Base-by-base conservation (phyloP, 768 basidiomycete species). In the Asterophora parasitica region DNA sequence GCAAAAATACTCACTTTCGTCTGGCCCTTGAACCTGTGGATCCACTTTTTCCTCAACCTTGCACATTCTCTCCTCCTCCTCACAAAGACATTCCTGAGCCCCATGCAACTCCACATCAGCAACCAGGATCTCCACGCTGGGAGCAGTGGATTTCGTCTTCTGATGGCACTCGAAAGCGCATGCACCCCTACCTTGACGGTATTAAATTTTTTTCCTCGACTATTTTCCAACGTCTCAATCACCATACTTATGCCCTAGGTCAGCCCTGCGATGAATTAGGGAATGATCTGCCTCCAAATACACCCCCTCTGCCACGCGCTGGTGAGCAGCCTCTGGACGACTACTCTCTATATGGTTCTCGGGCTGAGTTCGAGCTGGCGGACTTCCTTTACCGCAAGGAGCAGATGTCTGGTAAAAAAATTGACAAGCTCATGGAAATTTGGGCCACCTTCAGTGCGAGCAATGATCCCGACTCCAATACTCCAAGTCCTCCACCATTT, bases 401-500 rank as follows among this genome's bases (percentile, higher is more conserved):
- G 15, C 44, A 46, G 44, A 51, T 51, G 45, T 34, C 44, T 5
- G 44, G 27, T 8, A 41, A 27, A 32, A 33, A 46, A 12, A 41
- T 46, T 9, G 23, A 17, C 13, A 30, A 16, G 17, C 45, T 17
- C 17, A 41, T 33, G 30, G 37, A 23, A 17, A 39, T 27, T 15
- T 51, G 43, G 44, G 38, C 49, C 23, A 37, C 46, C 3, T 39
- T 39, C 17, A 39, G 20, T 17, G 16, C 7, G 4, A 8, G 23
- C 16, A 7, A 12, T 7, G 23, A 39, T 20, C 20, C 19, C 6
- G 15, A 35, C 34, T 7, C 23, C 20, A 19, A 23, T 34, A 16
- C 34, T 34, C 7, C 16, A 35, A 7, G 6, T 6, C 3, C 34
- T 2, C 34, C 67, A 2, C 69, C 68, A 0, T 74, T 69, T 44